phyloP scores from a whole-genome alignment of 352 stramenopile genomes.

The Phytophthora ohioensis region DNA sequence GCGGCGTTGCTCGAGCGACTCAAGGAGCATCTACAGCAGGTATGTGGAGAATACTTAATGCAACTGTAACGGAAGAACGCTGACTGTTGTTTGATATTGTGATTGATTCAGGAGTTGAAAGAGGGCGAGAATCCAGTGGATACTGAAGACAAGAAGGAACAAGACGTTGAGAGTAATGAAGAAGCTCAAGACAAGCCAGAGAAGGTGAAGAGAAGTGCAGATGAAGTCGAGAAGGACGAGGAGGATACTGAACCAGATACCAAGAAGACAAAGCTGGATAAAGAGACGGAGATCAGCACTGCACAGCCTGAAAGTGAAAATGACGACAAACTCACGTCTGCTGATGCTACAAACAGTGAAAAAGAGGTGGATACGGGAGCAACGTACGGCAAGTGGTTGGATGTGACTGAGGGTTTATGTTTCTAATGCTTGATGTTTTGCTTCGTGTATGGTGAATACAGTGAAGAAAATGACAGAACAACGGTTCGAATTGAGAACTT shows the following conservation, averaged over 20 bases:
- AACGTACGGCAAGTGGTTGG: slow-evolving; percentile 18
- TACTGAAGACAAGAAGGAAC: neutral
- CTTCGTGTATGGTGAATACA: slow-evolving; percentile 2
- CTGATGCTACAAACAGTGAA: slow-evolving; percentile 8
- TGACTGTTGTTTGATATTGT: no score
- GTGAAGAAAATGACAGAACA: slow-evolving; percentile 16
- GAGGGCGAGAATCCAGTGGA: slow-evolving; percentile 13
- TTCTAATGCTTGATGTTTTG: slow-evolving; percentile 3
- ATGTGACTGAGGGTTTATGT: neutral
- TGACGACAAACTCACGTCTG: slow-evolving; percentile 8
- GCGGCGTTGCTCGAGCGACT: slow-evolving; percentile 51
- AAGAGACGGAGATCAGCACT: slow-evolving; percentile 7
- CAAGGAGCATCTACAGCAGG: slow-evolving; percentile 44
- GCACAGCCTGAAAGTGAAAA: slow-evolving; percentile 32
- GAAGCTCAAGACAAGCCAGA: neutral
- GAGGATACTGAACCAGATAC: neutral
- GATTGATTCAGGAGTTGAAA: neutral
- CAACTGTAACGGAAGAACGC: no score
- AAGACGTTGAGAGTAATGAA: neutral
- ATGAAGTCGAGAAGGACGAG: slow-evolving; percentile 13
- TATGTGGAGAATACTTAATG: neutral
- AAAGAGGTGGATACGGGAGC: slow-evolving; percentile 9
- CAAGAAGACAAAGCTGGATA: slow-evolving; percentile 29
- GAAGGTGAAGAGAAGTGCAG: slow-evolving; percentile 24
- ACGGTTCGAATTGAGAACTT: slow-evolving; percentile 81